phyloP scores from a whole-genome alignment of 371 early-diverging fungal species.

The Syncephalastrum monosporum region DNA sequence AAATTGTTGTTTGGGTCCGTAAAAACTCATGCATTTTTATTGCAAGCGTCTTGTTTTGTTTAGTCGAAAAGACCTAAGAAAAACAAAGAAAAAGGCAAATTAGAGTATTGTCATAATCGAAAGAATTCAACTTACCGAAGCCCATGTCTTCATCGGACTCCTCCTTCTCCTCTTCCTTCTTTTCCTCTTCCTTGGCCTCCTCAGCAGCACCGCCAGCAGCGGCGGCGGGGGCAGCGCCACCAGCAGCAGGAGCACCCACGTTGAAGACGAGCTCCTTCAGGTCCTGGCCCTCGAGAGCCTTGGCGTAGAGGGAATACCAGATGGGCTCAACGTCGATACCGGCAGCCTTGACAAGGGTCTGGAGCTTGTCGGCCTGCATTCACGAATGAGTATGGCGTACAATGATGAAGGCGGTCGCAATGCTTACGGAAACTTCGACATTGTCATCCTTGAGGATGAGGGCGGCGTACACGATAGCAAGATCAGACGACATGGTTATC shows the following conservation, averaged over 20 bases:
- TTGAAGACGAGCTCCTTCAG: conserved; percentile 85
- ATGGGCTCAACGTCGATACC: conserved; percentile 91
- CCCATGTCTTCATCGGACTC: conserved; percentile 93
- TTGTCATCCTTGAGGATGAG: conserved; percentile 98
- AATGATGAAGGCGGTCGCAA: conserved; percentile 76
- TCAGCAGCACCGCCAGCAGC: conserved; percentile 54
- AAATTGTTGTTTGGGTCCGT: too few relatives aligned
- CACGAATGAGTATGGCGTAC: conserved; percentile 89
- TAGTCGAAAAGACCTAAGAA: background rate
- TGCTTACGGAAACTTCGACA: conserved; percentile 91
- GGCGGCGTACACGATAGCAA: conserved; percentile 95
- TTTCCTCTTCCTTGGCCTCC: conserved; percentile 59
- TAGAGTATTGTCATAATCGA: too few relatives aligned
- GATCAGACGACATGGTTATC: conserved; percentile 71
- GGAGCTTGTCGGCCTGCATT: conserved; percentile 90
- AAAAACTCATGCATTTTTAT: too few relatives aligned
- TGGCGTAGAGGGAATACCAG: conserved; percentile 95
- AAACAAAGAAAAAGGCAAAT: background rate
- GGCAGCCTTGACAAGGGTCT: conserved; percentile 87
- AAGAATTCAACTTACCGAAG: conserved; percentile 61
- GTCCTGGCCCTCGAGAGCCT: conserved; percentile 94
- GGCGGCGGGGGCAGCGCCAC: conserved; percentile 62
- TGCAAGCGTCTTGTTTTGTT: too few relatives aligned
- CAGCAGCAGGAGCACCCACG: conserved; percentile 83
- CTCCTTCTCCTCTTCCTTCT: conserved; percentile 78